Evolutionary conservation across 2,329 filamentous ascomycete genomes (phyloP), one percentile per base, ranked within the genome.

Genomic region (Zymoseptoria pseudotritici): DNA sequence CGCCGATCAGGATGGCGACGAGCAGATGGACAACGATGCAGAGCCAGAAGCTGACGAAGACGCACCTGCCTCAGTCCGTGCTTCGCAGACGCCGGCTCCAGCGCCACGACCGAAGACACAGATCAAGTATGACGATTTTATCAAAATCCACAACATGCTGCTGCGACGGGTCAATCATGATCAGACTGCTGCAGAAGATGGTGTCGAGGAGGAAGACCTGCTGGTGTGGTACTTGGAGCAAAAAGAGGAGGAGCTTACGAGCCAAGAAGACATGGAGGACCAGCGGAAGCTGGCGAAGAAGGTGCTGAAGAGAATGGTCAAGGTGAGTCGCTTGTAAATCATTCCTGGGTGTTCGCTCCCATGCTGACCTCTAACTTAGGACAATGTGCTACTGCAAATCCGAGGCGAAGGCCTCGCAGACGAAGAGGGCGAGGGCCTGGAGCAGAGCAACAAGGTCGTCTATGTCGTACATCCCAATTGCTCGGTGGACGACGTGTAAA

Each of bases 381-480:
- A 86, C 68, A 82, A 83, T 66, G 82, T 85, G 19, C 73, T 85
- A 54, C 80, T 83, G 75, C 79, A 79, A 54, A 82, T 85, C 61
- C 77, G 92, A 76, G 92, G 95, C 66, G 91, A 96, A 67, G 92
- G 95, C 20, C 82, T 97, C 54, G 90, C 94, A 77, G 89, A 91
- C 57, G 86, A 91, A 31, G 81, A 85, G 50, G 88, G 86, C 76
- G 66, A 83, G 82, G 62, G 74, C 77, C 42, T 81, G 78, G 74
- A 71, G 67, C 77, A 66, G 74, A 55, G 54, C 49, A 78, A 78
- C 65, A 80, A 79, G 69, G 79, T 89, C 4, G 83, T 94, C 56
- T 99, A 97, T 72, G 89, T 97, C 24, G 73, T 99, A 66, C 94
- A 99, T 77, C 94, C 94, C 60, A 97, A 97, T 77, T 96, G 90